These are phyloP conservation scores for Eimeria mitis DNA, from an alignment of 169 alveolate species.

Conservation along the genomic window DNA sequence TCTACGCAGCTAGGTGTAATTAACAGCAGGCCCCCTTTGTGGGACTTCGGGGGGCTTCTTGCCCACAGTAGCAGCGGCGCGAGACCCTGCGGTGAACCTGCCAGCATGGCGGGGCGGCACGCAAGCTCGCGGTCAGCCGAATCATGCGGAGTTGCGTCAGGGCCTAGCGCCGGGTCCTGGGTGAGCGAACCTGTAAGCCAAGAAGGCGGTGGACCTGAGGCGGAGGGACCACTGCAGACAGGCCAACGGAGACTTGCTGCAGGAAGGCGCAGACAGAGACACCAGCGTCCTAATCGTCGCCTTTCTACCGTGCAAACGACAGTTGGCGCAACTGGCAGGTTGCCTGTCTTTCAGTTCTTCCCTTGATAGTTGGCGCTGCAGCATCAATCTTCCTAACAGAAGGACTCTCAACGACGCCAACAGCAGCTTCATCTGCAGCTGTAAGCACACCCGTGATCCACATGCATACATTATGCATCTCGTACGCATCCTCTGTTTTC, in stretches of 20 bases:
- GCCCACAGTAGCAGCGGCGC: background rate
- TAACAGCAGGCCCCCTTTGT: background rate
- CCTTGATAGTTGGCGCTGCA: background rate
- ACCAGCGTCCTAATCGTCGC: background rate
- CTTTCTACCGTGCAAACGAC: background rate
- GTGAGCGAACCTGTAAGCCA: background rate
- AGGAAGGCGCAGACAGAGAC: background rate
- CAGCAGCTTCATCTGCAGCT: background rate
- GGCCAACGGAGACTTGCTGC: background rate
- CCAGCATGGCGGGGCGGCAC: background rate
- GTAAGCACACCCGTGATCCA: background rate
- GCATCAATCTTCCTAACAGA: background rate
- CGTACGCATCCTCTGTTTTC: background rate
- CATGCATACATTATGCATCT: background rate
- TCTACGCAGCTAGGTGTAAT: background rate
- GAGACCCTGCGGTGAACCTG: background rate
- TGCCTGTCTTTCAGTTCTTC: background rate
- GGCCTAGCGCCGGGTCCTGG: background rate
- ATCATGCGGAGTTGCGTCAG: background rate
- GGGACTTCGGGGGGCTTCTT: background rate
- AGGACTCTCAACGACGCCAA: background rate
- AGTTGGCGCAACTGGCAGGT: slow-evolving; percentile 2
- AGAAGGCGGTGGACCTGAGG: background rate
- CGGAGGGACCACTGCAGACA: background rate
- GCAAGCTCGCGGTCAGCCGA: background rate